phyloP scores from a whole-genome alignment of 1,139 yeast genomes.

The Blastobotrys malaysiensis region DNA sequence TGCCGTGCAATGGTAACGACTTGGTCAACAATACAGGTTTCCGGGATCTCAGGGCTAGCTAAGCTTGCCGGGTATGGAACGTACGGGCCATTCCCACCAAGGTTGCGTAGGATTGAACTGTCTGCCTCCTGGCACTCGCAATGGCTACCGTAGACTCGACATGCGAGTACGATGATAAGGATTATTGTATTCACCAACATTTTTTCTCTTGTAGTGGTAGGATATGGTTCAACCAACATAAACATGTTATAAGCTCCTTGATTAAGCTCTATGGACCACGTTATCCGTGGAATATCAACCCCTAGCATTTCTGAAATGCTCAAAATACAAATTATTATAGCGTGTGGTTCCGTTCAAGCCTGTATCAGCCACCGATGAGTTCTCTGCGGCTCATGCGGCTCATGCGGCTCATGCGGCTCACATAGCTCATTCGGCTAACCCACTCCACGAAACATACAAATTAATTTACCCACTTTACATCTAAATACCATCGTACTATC shows the following conservation, averaged over 20 bases:
- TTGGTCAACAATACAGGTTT: slow-evolving; percentile 14
- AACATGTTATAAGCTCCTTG: background rate
- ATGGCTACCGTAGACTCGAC: background rate
- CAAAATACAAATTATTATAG: too few relatives aligned
- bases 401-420: too few relatives aligned
- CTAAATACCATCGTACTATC: too few relatives aligned
- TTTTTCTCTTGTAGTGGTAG: too few relatives aligned
- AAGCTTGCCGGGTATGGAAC: slow-evolving; percentile 43
- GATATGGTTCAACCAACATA: background rate
- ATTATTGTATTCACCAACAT: background rate
- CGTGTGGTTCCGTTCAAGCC: too few relatives aligned
- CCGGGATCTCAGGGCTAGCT: slow-evolving; percentile 28
- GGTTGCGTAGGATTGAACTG: background rate
- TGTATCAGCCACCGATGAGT: too few relatives aligned
- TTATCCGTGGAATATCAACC: too few relatives aligned
- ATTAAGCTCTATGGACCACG: background rate
- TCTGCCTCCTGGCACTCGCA: background rate
- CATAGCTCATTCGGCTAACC: too few relatives aligned
- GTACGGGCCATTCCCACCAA: slow-evolving; percentile 13
- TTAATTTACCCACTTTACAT: too few relatives aligned
- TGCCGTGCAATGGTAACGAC: slow-evolving; percentile 20
- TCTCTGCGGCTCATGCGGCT: too few relatives aligned
- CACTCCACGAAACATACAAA: too few relatives aligned
- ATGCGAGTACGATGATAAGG: background rate
- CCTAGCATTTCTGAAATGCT: too few relatives aligned